phyloP scores from a whole-genome alignment of 2,329 filamentous ascomycete genomes.

The Stagonosporopsis cucurbitacearum region DNA sequence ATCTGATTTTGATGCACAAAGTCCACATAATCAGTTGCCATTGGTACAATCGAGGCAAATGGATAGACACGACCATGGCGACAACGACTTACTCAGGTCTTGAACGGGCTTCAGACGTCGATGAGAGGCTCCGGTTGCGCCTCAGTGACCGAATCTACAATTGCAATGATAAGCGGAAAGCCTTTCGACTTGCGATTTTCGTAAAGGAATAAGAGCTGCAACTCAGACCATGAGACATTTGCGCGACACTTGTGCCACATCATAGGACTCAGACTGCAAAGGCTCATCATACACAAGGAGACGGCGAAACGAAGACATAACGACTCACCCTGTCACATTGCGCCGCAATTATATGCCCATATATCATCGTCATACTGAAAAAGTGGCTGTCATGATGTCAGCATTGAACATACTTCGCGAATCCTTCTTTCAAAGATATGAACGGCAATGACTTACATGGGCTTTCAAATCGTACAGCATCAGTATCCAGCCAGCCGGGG shows the following conservation, averaged over 20 bases:
- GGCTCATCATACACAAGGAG: not conserved
- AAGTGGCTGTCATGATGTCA: not conserved
- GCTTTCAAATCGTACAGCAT: too few species aligned
- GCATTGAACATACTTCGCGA: not conserved
- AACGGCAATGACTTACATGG: too few species aligned
- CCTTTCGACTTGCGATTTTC: not conserved
- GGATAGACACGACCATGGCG: too few species aligned
- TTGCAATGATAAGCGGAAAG: not conserved
- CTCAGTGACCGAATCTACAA: too few species aligned
- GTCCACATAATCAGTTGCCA: too few species aligned
- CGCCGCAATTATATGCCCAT: not conserved
- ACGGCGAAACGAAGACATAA: not conserved
- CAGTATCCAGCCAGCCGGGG: too few species aligned
- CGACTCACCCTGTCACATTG: not conserved
- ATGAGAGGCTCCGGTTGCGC: not conserved
- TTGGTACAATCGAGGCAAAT: too few species aligned
- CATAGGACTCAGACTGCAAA: not conserved
- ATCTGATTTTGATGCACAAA: not conserved
- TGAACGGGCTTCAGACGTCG: too few species aligned
- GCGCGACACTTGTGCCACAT: not conserved
- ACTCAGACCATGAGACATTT: not conserved
- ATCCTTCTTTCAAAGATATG: not conserved
- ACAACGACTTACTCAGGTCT: not conserved
- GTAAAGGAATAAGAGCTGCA: not conserved
- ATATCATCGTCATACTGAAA: not conserved